Base-by-base conservation (phyloP, 495 filamentous ascomycete species). In the Parmelia sp. region DNA sequence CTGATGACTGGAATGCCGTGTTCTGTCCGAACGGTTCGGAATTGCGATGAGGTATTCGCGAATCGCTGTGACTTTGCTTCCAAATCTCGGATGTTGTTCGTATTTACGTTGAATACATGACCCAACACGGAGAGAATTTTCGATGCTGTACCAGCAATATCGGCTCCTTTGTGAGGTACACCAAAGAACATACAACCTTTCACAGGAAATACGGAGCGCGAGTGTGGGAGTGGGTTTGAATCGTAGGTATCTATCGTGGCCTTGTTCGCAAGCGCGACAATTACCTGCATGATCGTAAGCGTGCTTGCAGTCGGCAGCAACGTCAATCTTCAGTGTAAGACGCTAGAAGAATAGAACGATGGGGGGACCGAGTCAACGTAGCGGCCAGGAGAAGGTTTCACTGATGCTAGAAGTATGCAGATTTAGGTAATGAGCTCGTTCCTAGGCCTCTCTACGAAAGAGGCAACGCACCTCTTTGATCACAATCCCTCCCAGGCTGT, bases 121-220 rank as follows among this genome's bases (percentile, higher is more conserved):
- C 31, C 10, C 61, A 63, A 56, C 4, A 53, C 23, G 11, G 21
- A 59, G 12, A 63, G 61, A 15, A 63, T 36, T 12, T 4, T 14
- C 10, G 25, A 53, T 10, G 47, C 42, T 7, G 1, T 36, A 11
- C 39, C 49, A 4, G 61, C 61, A 39, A 55, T 23, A 14, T 56
- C 35, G 17, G 61, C 31, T 27, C 61, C 61, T 63, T 31, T 42
- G 47, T 63, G 42, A 15, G 61, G 61, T 23, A 63, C 61, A 25
- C 42, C 61, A 17, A 63, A 56, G n/a, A 63, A 63, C 27, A 63
- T 33, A 23, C 61, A 63, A 5, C 42, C 61, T 57, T 63, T 63
- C 27, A 63, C 47, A 4, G 61, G 61, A 35, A 56, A 55, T 6
- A 36, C 10, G 27, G 56, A 63, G 25, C 12, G 25, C 29, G 11